A percentile compares a stretch with the other conserved stretches of the same genome.
These are phyloP conservation scores for Leptographium lundbergii DNA, from an alignment of 2,329 filamentous ascomycete genomes.

Conservation along the genomic window DNA sequence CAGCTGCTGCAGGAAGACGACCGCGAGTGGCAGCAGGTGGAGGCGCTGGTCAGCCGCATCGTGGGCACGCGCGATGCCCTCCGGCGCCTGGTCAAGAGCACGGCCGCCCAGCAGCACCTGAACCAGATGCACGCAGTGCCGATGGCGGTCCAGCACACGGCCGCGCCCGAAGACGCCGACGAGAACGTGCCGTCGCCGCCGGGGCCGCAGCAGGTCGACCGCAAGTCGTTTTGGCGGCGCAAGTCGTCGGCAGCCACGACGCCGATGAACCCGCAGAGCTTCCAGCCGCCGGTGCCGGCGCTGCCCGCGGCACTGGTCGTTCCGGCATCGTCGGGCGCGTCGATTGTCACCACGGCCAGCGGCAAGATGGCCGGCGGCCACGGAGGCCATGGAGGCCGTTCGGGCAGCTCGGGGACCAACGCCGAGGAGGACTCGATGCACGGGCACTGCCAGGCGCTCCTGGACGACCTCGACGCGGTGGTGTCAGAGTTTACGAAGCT, in stretches of 20 bases:
- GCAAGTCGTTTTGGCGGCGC: constrained; percentile 80
- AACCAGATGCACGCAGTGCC: neutral
- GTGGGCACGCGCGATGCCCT: constrained; percentile 82
- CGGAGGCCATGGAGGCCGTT: constrained; percentile 4
- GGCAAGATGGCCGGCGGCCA: constrained; percentile 9
- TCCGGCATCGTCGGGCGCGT: constrained; percentile 21
- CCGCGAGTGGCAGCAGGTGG: constrained; percentile 76
- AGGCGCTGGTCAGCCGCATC: constrained; percentile 72
- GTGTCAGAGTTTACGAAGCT: constrained; percentile 71
- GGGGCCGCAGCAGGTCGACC: constrained; percentile 33
- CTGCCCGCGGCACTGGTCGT: constrained; percentile 28
- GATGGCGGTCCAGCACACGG: neutral
- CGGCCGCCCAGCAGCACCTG: constrained; percentile 48
- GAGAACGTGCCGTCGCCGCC: constrained; percentile 23
- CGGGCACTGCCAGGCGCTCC: constrained; percentile 70
- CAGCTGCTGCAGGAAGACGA: constrained; percentile 40
- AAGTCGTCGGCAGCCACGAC: constrained; percentile 49
- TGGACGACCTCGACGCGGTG: constrained; percentile 73
- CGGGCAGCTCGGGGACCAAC: constrained; percentile 16
- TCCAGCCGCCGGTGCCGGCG: constrained; percentile 20
- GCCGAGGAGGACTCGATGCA: constrained; percentile 54
- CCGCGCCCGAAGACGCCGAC: constrained; percentile 35
- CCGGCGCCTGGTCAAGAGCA: constrained; percentile 73
- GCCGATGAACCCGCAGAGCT: constrained; percentile 25
- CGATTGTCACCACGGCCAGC: neutral